A percentile compares a stretch with the other conserved stretches of the same genome.
Conservation (phyloP, 352 stramenopile genomes). For the Phytophthora foliorum region DNA sequence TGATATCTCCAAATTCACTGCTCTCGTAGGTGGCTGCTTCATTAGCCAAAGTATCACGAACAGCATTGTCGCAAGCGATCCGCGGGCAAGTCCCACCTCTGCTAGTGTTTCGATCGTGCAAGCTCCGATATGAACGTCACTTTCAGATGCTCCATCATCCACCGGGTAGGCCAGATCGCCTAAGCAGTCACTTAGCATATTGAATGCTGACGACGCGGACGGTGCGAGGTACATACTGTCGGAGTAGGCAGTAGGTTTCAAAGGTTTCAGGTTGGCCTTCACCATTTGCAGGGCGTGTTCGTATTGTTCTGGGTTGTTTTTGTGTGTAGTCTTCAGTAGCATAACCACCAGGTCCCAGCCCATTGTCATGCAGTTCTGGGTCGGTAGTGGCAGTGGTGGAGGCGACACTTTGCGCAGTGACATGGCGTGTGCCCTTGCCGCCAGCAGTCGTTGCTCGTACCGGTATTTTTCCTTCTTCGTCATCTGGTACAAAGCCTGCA, state of each 20-base stretch:
- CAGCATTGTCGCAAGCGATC: conserved; percentile 79
- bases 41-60: conserved; percentile 78
- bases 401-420: conserved; percentile 78
- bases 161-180: conserved; percentile 46
- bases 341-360: conserved; percentile 85
- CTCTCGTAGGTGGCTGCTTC: conserved; percentile 53
- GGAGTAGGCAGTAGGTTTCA: conserved; percentile 85
- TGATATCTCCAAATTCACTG: conserved; percentile 63
- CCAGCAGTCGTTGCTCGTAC: conserved; percentile 73
- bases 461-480: conserved; percentile 88
- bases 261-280: conserved; percentile 64
- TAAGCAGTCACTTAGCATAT: conserved; percentile 78
- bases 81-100: conserved; percentile 76
- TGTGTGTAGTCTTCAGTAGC: conserved; percentile 73
- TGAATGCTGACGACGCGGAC: conserved; percentile 78
- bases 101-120: conserved; percentile 79
- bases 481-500: conserved; percentile 77
- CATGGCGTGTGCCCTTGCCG: conserved; percentile 61
- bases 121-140: conserved; percentile 48
- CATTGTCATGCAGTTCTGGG: conserved; percentile 87
- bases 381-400: conserved; percentile 79
- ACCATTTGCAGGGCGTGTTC: conserved; percentile 78
- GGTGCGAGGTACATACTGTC: conserved; percentile 88
- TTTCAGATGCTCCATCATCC: conserved; percentile 14
- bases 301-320: conserved; percentile 77